Base-by-base conservation (phyloP, 2,329 filamentous ascomycete genomes). In the Aplosporella prunicola region DNA sequence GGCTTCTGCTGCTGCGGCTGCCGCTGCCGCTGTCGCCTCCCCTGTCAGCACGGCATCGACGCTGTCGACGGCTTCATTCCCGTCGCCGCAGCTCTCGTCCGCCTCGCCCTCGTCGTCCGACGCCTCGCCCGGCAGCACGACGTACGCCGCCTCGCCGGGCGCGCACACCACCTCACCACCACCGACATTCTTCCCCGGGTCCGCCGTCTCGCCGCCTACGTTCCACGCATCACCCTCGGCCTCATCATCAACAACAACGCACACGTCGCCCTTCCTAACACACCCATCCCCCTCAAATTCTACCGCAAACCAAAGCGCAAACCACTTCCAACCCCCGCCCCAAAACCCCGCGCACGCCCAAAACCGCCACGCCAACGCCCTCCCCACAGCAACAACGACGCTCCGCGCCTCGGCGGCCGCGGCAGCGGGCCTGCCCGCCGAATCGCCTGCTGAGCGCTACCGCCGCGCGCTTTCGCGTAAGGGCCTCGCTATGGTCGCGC, bases 401-500 rank as follows among this genome's bases (percentile, higher is more conserved):
- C 8, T 24, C 22, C 8, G n/a, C 8, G 15, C 27, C 13, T 9
- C 10, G 5, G 8, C 15, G 20, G 14, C 15, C 24, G 33, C 2
- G 28, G 15, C 20, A 2, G 11, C 13, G 4, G 8, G n/a, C n/a
- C n/a, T n/a, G n/a, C n/a, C n/a, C 8, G 9, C 22, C 31, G 20
- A 13, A 17, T 20, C 10, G 20, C 20, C 15, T 32, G 32, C 22
- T 25, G 20, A 26, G 38, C 26, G 32, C 13, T 35, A 35, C 26
- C 26, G 35, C 15, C 16, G 31, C 11, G 38, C 38, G 4, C 24
- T 22, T 25, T 31, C 38, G 11, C 20, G 38, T 14, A 40, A 40
- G 38, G 26, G 8, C n/a, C 22, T 40, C 18, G 32, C 32, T 18
- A 32, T 31, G 20, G 22, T 28, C 17, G 20, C 32, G 9, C 14